Evolutionary conservation across 2,329 filamentous ascomycete species (phyloP), one percentile per base, ranked within the genome.

Genomic region (Xylaria sp.): DNA sequence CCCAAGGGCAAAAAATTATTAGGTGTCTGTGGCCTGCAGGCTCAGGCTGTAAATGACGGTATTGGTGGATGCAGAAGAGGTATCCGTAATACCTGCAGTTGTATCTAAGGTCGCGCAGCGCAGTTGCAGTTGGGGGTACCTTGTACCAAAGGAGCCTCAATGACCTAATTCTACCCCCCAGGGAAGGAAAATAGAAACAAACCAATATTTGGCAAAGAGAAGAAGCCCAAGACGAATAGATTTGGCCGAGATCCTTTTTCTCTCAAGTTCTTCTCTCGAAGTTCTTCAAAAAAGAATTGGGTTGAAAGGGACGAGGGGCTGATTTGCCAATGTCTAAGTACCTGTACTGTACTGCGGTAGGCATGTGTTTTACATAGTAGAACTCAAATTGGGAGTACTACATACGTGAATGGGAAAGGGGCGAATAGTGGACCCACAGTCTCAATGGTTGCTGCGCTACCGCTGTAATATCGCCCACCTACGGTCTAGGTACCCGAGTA

Each of bases 11-110:
- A 70, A 71, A 71, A 67, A 69, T 60, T 69, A 62, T 67, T 62
- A 63, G 67, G 67, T 69, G 62, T 68, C 67, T 70, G 67, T 71
- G 69, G 60, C 60, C 67, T 69, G 67, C 65, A 67, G 66, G 63
- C 63, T 65, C 53, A 58, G 58, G 61, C 55, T 47, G 51, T 42
- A 53, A 47, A 51, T 53, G 51, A 56, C 51, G 9, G 61, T 63
- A 63, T 70, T 66, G 66, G 68, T 69, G 54, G 68, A 57, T 58
- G 66, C 56, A 55, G 55, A 39, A 55, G 25, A 62, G 54, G 54
- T 66, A 63, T 36, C 65, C 45, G 42, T 54, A 54, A 42, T 51
- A 29, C 36, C 38, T 22, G 36, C 22, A 38, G 36, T 33, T 53
- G 50, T 38, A 54, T 61, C 47, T 31, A 17, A 54, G 50, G 27